Base-by-base conservation (phyloP, 1,284 basidiomycete species). In the Rhodotorula sp. region DNA sequence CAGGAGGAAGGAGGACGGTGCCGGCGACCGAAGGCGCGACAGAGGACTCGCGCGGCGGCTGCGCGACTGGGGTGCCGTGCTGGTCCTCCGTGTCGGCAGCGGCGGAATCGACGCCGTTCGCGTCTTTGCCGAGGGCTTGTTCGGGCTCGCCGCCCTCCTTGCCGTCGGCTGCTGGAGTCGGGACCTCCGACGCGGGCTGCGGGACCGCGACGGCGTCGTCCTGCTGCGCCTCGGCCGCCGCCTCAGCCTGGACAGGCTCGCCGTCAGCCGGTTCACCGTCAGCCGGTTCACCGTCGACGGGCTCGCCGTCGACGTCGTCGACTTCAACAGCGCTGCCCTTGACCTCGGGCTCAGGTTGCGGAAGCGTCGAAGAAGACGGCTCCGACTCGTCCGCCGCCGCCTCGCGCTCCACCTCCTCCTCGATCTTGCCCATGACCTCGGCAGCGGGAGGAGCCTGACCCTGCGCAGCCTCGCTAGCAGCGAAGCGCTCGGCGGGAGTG, bases 1-100 rank as follows among this genome's bases (percentile, higher is more conserved):
- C 82, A 14, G 83, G 82, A 12, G 80, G 78, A 3, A 63, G 48
- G 44, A 61, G 23, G 5, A 44, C 4, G 10, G 59, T 45, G 23
- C 49, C 62, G 19, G 60, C 55, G 27, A 48, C 27, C 10, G 57
- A 27, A 21, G 67, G 67, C 4, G 61, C 66, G 25, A n/a, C 25
- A 8, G 63, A 62, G 4, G 66, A 19, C 17, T 76, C 70, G 49
- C 57, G 60, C 10, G 44, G 21, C 9, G 50, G 46, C 4, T 48
- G 46, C 21, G 59, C 3, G 34, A 34, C 34, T 34, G 2, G 34
- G 34, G 34, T 34, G 34, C 2, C 34, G 34, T 34, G 34, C 34
- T 34, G 34, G 34, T 34, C 34, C 34, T 34, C 3, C 34, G 34
- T 34, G 34, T 34, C 34, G 34, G 34, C 34, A 34, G 34, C 5